Percentiles rank a stretch among this genome's conserved stretches.
Evolutionary conservation across 371 early-diverging fungal species (phyloP).

Genomic region (Haplosporangium sp.): DNA sequence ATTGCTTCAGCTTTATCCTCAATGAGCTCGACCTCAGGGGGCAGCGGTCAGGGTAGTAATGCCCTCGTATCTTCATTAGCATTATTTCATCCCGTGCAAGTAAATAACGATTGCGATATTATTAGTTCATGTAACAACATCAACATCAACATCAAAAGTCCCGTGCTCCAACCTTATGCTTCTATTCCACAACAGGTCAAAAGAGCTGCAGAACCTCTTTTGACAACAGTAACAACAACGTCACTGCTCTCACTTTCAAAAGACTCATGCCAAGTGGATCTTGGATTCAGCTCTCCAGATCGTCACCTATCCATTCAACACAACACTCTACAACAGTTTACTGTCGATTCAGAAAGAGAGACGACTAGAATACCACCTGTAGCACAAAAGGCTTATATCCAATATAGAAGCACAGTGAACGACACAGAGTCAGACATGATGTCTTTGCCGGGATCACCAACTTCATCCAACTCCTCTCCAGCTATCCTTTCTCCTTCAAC

Average conservation of each 20-base stretch:
- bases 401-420: background rate
- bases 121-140: background rate
- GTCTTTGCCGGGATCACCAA: conserved; percentile 4
- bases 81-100: background rate
- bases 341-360: background rate
- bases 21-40: background rate
- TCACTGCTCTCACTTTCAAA: background rate
- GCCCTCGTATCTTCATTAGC: conserved; percentile 8
- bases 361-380: background rate
- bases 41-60: conserved; percentile 12
- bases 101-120: background rate
- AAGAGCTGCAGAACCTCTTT: background rate
- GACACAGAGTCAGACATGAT: background rate
- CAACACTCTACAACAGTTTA: conserved; percentile 15
- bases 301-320: conserved; percentile 19
- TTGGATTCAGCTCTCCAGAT: conserved; percentile 14
- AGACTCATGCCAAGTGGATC: background rate
- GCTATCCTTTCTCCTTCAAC: conserved; percentile 26
- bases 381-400: background rate
- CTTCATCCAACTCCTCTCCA: conserved; percentile 10
- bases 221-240: background rate
- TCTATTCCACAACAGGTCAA: conserved; percentile 1
- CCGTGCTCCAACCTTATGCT: conserved; percentile 13
- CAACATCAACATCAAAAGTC: background rate
- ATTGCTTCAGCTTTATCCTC: conserved; percentile 12